These are phyloP conservation scores for Boletales sp. DNA, from an alignment of 768 basidiomycete species.

Conservation along the genomic window DNA sequence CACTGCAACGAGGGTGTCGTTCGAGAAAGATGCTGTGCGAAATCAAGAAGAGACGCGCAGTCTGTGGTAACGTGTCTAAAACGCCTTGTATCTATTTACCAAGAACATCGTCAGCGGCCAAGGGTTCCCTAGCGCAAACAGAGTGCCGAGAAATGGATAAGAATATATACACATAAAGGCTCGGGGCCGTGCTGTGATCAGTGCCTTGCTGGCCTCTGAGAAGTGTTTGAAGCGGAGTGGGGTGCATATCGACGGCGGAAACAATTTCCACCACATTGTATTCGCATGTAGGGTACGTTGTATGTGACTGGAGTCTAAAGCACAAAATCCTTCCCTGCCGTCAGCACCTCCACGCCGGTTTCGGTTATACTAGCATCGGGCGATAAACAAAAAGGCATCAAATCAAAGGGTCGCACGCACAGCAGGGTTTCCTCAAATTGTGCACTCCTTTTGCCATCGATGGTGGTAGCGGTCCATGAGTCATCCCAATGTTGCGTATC, in stretches of 20 bases:
- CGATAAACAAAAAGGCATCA: too few species aligned
- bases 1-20: constrained; percentile 7
- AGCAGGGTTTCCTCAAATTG: constrained; percentile 98
- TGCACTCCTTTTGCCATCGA: constrained; percentile 86
- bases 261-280: constrained; percentile 4
- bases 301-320: constrained; percentile 19
- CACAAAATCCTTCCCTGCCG: constrained; percentile 44
- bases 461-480: constrained; percentile 94
- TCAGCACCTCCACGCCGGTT: constrained; percentile 84
- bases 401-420: constrained; percentile 44
- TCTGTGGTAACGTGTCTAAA: constrained; percentile 24
- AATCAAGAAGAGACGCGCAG: constrained; percentile 23
- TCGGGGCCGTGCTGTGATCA: not conserved
- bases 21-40: constrained; percentile 18
- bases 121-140: constrained; percentile 24
- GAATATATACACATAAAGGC: constrained; percentile 31
- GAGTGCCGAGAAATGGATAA: constrained; percentile 27
- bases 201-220: constrained; percentile 21
- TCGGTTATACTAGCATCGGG: constrained; percentile 71
- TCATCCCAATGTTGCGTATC: constrained; percentile 85
- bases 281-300: constrained; percentile 22
- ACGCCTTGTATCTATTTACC: constrained; percentile 27
- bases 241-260: constrained; percentile 13
- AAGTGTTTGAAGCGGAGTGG: constrained; percentile 18
- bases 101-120: constrained; percentile 23